A percentile compares a stretch with the other conserved stretches of the same genome.
Conservation (phyloP, 2,329 filamentous ascomycete species). For the Paecilomyces niveus region DNA sequence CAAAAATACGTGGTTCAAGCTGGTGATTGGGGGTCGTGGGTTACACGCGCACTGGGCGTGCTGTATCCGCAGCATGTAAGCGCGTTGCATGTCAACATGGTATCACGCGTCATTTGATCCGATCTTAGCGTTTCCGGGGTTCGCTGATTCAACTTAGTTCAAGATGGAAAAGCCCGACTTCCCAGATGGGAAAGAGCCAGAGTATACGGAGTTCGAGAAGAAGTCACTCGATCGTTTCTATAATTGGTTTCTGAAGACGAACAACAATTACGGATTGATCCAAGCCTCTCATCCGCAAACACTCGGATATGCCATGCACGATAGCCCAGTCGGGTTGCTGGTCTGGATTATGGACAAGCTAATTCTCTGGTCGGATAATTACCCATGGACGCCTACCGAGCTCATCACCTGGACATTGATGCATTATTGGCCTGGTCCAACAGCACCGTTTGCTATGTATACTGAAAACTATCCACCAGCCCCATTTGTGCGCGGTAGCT, state of each 20-base stretch:
- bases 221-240: constrained; percentile 6
- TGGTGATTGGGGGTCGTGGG: constrained; percentile 11
- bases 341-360: constrained; percentile 21
- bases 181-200: constrained; percentile 1
- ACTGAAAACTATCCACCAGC: constrained; percentile 5
- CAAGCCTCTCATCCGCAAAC: constrained; percentile 15
- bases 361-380: constrained; percentile 10
- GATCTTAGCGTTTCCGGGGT: neutral
- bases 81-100: constrained; percentile 12
- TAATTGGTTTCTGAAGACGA: constrained; percentile 5
- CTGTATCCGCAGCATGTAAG: constrained; percentile 14
- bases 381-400: constrained; percentile 14
- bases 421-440: constrained; percentile 17
- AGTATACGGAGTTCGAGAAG: constrained; percentile 10
- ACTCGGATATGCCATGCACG: constrained; percentile 15
- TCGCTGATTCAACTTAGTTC: constrained; percentile 9
- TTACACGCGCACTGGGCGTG: constrained; percentile 14
- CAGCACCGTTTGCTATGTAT: constrained; percentile 11
- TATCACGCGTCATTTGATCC: neutral
- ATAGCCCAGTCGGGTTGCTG: constrained; percentile 19
- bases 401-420: constrained; percentile 23
- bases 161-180: constrained; percentile 3
- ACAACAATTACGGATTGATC: constrained; percentile 8
- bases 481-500: constrained; percentile 6
- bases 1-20: neutral